Base-by-base conservation (phyloP, 2,329 filamentous ascomycete species). In the Metarhizium humberi region DNA sequence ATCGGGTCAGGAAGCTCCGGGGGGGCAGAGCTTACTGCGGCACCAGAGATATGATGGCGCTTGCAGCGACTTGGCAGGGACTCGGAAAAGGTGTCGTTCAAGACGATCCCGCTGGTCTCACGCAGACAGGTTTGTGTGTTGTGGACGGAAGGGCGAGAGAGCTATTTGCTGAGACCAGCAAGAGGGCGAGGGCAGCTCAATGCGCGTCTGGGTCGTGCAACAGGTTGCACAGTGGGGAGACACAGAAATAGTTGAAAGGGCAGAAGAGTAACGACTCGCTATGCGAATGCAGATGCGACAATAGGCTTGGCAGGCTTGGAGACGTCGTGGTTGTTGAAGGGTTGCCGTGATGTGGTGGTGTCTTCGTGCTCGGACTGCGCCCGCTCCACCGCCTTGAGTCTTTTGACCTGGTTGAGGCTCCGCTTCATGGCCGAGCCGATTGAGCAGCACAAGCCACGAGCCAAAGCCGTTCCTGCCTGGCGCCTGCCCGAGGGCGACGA, bases 311-410 rank as follows among this genome's bases (percentile, higher is more conserved):
- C 54, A 49, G 50, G 36, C 54, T 52, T 20, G n/a, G 30, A 18
- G 25, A 52, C 43, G 50, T n/a, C 32, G 52, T 47, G 38, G 51
- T 52, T 11, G 40, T 50, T 54, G 50, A 36, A 34, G 30, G 48
- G 46, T 32, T 43, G 36, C 30, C 50, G 51, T 47, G 51, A 49
- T 32, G 51, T 25, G 49, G 30, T 49, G 43, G 50, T 30, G 18
- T 29, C 10, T 6, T 16, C 3, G 45, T 48, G 45, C 10, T 48
- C 45, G 45, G 20, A 30, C 18, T 30, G 45, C 45, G 16, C 42
- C 14, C 47, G 49, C 53, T 52, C 53, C 53, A 55, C 53, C 53
- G 53, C 49, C 42, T 55, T 45, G 40, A 51, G 42, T 40, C 48
- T 38, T 45, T 42, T 45, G 34, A 36, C 34, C 13, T 40, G 38